Base-by-base conservation (phyloP, 2,329 filamentous ascomycete species). In the Epichloe sylvatica region DNA sequence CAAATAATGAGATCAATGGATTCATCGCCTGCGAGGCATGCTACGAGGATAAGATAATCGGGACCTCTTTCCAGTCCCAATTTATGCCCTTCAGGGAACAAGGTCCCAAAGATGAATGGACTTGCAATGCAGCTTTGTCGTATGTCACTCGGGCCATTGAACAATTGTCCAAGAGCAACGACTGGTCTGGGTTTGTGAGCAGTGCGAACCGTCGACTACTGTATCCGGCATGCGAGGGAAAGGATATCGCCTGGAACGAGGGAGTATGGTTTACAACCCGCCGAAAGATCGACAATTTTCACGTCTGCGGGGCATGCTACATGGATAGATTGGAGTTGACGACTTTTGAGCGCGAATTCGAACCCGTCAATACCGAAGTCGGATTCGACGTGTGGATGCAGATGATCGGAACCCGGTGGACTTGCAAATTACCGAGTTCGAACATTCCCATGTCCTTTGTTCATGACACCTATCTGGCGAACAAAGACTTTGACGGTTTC, bases 21-120 rank as follows among this genome's bases (percentile, higher is more conserved):
- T 62, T 70, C 25, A 55, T 70, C 2, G 55, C 64, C 0, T 71
- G 68, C 33, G 60, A 69, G 33, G 62, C 68, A 4, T 70, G 68
- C 46, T 65, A 64, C 50, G 59, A 66, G 12, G 64, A 70, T 39
- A 46, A 51, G 0, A 51, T 69, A 3, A 55, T 50, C 1, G 61
- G 57, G 0, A 62, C 57, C 0, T 11, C 56, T 0, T 65, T 68
- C 15, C 63, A 64, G 8, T 15, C 52, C 3, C 55, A 51, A 1
- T 69, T 70, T n/a, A 54, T 54, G 0, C 56, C 54, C 0, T 53
- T 54, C 40, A 40, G 47, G 0, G 17, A 56, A 0, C 67, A 68
- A 49, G 54, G 52, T 0, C 52, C 54, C 0, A 46, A 56, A 0
- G 60, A 62, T 5, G 55, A 56, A 4, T 70, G 68, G 67, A 51